phyloP scores from a whole-genome alignment of 495 filamentous ascomycete genomes.

The Daldinia childiae region DNA sequence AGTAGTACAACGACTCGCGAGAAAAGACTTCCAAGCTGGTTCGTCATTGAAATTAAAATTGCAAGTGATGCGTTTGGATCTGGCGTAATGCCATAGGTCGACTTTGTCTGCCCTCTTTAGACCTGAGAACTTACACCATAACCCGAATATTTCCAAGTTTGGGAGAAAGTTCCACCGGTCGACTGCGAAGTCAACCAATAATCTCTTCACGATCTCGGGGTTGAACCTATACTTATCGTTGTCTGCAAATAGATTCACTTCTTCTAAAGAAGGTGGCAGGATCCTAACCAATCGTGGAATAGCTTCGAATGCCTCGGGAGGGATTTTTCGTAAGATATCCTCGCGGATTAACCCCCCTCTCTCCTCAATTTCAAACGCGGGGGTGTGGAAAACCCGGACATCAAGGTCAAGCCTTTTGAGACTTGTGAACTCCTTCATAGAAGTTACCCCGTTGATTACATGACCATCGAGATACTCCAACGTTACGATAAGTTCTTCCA shows the following conservation, averaged over 20 bases:
- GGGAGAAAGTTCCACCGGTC: constrained; percentile 6
- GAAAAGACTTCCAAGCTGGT: background rate
- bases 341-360: background rate
- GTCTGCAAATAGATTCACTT: background rate
- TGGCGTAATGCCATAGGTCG: background rate
- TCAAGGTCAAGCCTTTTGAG: constrained; percentile 4
- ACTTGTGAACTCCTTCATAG: constrained; percentile 3
- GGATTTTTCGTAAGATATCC: background rate
- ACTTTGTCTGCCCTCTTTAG: background rate
- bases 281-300: background rate
- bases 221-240: background rate
- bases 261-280: constrained; percentile 6
- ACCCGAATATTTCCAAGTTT: background rate
- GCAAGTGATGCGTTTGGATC: background rate
- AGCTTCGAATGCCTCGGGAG: background rate
- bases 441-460: background rate
- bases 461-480: background rate
- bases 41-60: background rate
- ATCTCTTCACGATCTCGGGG: background rate
- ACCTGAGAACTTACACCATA: background rate
- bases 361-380: background rate
- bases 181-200: constrained; percentile 4
- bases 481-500: background rate
- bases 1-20: background rate
- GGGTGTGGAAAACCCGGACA: background rate